These are phyloP conservation scores for Penicillium sp. DNA, from an alignment of 2,329 filamentous ascomycete genomes.

Conservation along the genomic window DNA sequence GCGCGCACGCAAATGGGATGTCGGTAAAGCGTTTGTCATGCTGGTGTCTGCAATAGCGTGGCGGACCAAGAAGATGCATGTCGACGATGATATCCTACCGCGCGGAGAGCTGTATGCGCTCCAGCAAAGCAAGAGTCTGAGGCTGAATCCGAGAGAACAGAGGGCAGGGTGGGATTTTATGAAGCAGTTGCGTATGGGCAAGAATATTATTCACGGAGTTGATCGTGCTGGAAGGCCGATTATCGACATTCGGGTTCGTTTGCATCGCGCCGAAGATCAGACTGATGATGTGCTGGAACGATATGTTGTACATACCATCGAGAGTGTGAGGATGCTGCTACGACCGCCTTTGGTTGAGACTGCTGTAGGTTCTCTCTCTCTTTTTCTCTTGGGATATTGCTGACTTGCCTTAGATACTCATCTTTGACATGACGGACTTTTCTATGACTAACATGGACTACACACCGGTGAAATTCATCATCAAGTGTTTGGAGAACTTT, in stretches of 20 bases:
- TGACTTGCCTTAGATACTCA: conserved; percentile 59
- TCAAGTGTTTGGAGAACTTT: conserved; percentile 96
- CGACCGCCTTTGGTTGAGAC: conserved; percentile 72
- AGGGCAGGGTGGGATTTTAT: conserved; percentile 72
- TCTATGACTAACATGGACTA: conserved; percentile 98
- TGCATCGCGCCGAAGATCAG: conserved; percentile 83
- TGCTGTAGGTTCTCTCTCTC: conserved; percentile 58
- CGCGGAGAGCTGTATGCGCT: conserved; percentile 66
- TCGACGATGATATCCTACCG: conserved; percentile 79
- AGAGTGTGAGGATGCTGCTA: conserved; percentile 81
- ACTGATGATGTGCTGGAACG: conserved; percentile 75
- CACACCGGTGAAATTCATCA: conserved; percentile 94
- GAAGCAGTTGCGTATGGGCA: conserved; percentile 78
- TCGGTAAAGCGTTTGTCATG: conserved; percentile 87
- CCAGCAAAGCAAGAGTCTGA: conserved; percentile 50
- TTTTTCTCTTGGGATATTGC: not conserved
- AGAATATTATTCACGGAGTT: conserved; percentile 80
- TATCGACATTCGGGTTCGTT: conserved; percentile 72
- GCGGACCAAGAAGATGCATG: conserved; percentile 73
- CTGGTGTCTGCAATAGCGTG: conserved; percentile 86
- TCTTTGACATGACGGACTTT: conserved; percentile 95
- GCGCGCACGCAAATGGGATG: conserved; percentile 85
- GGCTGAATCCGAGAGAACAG: conserved; percentile 55
- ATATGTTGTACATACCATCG: conserved; percentile 88
- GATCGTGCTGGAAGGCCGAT: conserved; percentile 81